These are phyloP conservation scores for Colletotrichum agaves DNA, from an alignment of 2,329 filamentous ascomycete species.

Conservation along the genomic window DNA sequence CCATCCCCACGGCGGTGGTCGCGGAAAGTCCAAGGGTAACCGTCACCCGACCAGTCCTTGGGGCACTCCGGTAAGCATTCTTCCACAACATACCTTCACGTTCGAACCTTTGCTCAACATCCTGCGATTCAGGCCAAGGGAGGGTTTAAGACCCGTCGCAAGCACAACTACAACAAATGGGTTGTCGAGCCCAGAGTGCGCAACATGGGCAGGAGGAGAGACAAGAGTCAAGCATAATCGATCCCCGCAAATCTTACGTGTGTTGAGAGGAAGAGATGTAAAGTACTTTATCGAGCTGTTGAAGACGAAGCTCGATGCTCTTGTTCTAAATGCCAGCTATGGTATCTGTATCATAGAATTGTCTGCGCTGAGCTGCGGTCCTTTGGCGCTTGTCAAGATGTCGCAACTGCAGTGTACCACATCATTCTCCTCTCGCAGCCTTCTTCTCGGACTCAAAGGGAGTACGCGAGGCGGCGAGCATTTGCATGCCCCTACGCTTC, in stretches of 20 bases:
- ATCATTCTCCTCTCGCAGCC: neutral
- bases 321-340: constrained; percentile 32
- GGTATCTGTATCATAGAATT: constrained; percentile 34
- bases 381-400: constrained; percentile 4
- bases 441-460: neutral
- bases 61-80: constrained; percentile 85
- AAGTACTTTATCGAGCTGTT: neutral
- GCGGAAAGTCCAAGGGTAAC: constrained; percentile 99
- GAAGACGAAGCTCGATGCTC: neutral
- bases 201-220: constrained; percentile 90
- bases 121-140: constrained; percentile 71
- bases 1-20: constrained; percentile 98
- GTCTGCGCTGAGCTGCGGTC: neutral
- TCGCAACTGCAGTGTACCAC: neutral
- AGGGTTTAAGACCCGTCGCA: constrained; percentile 91
- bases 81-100: neutral
- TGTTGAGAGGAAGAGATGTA: neutral
- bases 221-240: constrained; percentile 56
- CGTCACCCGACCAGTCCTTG: constrained; percentile 94
- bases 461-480: neutral
- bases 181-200: constrained; percentile 85
- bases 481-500: neutral
- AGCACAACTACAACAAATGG: constrained; percentile 90
- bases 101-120: constrained; percentile 43
- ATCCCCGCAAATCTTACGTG: neutral